Evolutionary conservation across 106 monocot genomes (phyloP).

Genomic region (Dendrobium chrysotoxum): DNA sequence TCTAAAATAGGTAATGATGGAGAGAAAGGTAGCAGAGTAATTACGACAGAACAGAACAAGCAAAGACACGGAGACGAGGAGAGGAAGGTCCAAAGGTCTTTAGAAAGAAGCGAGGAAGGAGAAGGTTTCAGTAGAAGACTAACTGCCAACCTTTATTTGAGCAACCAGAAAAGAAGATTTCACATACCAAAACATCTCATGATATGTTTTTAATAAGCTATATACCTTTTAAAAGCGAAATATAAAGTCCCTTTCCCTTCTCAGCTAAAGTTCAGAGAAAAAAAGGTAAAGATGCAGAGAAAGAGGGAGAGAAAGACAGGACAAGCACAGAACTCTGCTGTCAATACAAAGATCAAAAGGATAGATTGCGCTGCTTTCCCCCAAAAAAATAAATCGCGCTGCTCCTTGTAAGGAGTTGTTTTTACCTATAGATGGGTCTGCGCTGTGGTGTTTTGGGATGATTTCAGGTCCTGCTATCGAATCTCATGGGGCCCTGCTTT

Average conservation of each 20-base stretch:
- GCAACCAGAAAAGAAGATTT: not conserved
- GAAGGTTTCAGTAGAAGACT: not conserved
- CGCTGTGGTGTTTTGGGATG: not conserved
- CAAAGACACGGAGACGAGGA: not conserved
- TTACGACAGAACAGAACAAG: not conserved
- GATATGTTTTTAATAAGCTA: not conserved
- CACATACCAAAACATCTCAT: not conserved
- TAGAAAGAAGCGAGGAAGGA: not conserved
- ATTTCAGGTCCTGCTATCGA: conserved; percentile 3
- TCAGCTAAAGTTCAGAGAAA: not conserved
- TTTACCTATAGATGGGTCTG: not conserved
- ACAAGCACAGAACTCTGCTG: conserved; percentile 1
- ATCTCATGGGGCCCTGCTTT: not conserved
- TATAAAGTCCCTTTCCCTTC: not conserved
- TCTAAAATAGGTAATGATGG: not conserved
- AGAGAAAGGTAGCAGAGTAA: not conserved
- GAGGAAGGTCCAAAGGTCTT: not conserved
- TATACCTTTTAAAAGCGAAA: not conserved
- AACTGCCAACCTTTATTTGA: not conserved
- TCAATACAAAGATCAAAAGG: conserved; percentile 3
- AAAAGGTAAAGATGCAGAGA: not conserved
- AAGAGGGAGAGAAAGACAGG: not conserved
- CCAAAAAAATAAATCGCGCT: not conserved
- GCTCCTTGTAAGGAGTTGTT: no score
- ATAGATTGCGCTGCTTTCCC: not conserved